Evolutionary conservation across 2,329 filamentous ascomycete species (phyloP).

Genomic region (Calonectria multiphialidica): DNA sequence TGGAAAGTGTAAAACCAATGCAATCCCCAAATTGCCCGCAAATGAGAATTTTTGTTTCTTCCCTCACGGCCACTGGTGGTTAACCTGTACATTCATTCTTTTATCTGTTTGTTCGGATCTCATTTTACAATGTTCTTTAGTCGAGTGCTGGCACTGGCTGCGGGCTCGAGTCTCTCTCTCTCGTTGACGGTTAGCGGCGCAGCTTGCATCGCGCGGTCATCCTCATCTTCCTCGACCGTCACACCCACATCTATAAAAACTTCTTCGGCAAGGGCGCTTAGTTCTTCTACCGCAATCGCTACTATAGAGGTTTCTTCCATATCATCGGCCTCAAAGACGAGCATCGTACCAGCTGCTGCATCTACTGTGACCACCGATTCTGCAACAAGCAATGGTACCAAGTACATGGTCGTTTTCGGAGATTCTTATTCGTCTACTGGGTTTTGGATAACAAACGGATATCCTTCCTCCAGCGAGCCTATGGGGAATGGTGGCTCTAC

Average conservation of each 20-base stretch:
- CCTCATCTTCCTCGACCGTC: not conserved
- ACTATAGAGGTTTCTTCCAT: not conserved
- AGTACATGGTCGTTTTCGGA: slow-evolving; percentile 20
- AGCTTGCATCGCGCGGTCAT: not conserved
- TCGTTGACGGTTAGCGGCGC: not conserved
- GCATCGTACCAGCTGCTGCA: not conserved
- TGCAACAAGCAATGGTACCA: not conserved
- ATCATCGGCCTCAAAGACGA: not conserved
- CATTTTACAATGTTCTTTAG: not conserved
- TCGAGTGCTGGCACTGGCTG: slow-evolving; percentile 1
- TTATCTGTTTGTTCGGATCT: not conserved
- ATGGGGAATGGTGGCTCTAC: slow-evolving; percentile 38
- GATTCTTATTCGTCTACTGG: slow-evolving; percentile 37
- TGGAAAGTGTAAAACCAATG: not conserved
- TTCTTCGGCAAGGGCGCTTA: not conserved
- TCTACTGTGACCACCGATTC: slow-evolving; percentile 5
- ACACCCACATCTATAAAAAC: not conserved
- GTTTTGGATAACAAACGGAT: slow-evolving; percentile 31
- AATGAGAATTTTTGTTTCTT: slow-evolving; percentile 1
- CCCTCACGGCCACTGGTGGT: not conserved
- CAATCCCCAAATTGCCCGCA: not conserved
- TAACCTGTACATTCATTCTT: not conserved
- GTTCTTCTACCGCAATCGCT: not conserved
- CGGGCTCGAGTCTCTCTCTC: not conserved
- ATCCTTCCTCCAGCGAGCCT: slow-evolving; percentile 24